Conservation (phyloP, 352 stramenopile species). For the Phytopythium aichiense region DNA sequence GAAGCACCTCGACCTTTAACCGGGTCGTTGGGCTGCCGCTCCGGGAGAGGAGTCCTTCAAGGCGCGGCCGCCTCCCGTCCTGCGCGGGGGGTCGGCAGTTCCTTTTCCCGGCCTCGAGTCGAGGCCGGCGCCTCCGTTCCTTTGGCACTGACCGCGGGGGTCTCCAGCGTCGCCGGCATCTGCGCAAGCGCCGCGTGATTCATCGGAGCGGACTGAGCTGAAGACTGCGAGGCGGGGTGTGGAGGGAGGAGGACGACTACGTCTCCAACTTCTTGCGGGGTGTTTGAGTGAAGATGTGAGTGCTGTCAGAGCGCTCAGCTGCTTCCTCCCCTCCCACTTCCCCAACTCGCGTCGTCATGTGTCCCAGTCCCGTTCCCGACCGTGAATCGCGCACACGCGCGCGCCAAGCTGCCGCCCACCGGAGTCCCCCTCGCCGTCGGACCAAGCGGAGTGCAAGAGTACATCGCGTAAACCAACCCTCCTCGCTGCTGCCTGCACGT, state of each 20-base stretch:
- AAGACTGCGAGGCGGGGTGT: neutral
- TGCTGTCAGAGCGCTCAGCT: neutral
- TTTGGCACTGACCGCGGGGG: neutral
- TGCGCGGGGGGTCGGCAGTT: neutral
- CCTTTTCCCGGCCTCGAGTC: slow-evolving; percentile 9
- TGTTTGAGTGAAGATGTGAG: neutral
- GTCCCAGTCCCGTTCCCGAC: neutral
- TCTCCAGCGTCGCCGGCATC: neutral
- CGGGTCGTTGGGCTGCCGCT: slow-evolving; percentile 4
- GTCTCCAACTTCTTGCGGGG: slow-evolving; percentile 6
- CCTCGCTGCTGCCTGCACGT: slow-evolving; percentile 9
- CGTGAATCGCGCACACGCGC: neutral
- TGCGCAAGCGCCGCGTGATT: neutral
- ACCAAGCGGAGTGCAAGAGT: slow-evolving; percentile 10
- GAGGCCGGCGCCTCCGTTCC: slow-evolving; percentile 3
- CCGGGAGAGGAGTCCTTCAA: slow-evolving; percentile 3
- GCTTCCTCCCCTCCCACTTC: neutral
- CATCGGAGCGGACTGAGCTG: neutral
- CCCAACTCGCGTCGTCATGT: neutral
- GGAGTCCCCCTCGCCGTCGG: neutral
- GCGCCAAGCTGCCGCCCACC: neutral
- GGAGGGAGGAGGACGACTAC: neutral
- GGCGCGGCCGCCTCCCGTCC: neutral
- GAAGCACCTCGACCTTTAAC: slow-evolving; percentile 69
- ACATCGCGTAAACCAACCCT: slow-evolving; percentile 10